Base-by-base conservation (phyloP, 2,329 filamentous ascomycete genomes). In the Fusarium sp. region DNA sequence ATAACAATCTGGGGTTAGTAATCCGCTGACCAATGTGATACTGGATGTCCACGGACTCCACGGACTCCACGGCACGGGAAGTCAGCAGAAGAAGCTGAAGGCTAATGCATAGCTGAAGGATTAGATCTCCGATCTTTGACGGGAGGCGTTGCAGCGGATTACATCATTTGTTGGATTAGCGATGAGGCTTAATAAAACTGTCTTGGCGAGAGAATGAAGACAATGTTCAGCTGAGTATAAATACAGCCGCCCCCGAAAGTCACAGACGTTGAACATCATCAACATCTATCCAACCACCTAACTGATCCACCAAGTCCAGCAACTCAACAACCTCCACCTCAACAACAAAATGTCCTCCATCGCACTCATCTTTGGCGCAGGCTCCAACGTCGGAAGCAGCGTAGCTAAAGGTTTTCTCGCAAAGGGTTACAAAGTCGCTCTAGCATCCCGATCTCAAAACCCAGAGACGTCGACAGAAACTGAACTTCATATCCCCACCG, bases 351-450 rank as follows among this genome's bases (percentile, higher is more conserved):
- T 66, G 63, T 45, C 54, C 3, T 38, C 46, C 10, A 13, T 54
- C 1, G 58, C 24, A 11, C 61, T 69, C 8, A 58, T 69, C 13
- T 57, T 69, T 7, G 66, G 66, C 4, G 61, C 66, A 0, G 66
- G 66, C 6, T 52, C 66, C n/a, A 62, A 54, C 2, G 41, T 66
- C 15, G 66, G 66, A 8, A 38, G 25, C n/a, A 52, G 51, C 8
- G 56, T 69, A 5, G 66, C 66, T 3, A 38, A 70, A 16, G 43
- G 61, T 4, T 57, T 69, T 7, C 16, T 15, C 3, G 8, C 46
- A 24, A 62, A 69, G 4, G 61, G 66, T 1, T 67, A 62, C 9
- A 70, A 48, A 45, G 51, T 67, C 1, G 61, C 51, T 5, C 20
- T 69, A 1, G 66, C 53, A 0, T 69, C 62, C 0, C 54, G 66